phyloP scores from a whole-genome alignment of 495 filamentous ascomycete species.

The Elaphomyces granulatus region DNA sequence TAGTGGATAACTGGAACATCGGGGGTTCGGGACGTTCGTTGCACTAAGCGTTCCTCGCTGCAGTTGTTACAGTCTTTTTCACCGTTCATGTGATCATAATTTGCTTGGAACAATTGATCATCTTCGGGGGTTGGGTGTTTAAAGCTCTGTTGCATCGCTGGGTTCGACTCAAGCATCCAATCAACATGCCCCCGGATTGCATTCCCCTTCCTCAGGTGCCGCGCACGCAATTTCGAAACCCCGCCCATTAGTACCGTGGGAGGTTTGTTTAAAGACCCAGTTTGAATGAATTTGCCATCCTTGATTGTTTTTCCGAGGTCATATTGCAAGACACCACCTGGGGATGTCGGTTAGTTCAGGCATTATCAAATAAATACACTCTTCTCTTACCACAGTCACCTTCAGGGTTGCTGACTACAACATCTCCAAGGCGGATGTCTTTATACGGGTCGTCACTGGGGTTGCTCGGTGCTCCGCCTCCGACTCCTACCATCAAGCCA shows the following conservation, averaged over 20 bases:
- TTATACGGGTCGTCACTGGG: neutral
- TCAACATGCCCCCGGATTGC: no score
- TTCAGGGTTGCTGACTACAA: constrained; percentile 7
- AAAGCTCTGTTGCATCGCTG: no score
- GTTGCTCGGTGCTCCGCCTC: constrained; percentile 22
- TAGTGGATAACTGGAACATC: constrained; percentile 14
- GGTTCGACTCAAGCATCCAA: no score
- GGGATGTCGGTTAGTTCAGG: no score
- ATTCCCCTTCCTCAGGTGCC: no score
- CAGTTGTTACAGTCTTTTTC: neutral
- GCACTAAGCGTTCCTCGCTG: neutral
- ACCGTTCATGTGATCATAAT: neutral
- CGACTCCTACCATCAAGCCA: constrained; percentile 33
- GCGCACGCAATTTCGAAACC: no score
- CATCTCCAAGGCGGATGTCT: constrained; percentile 8
- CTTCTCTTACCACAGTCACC: constrained; percentile 7
- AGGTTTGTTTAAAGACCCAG: neutral
- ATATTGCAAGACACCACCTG: constrained; percentile 8
- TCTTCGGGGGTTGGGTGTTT: no score
- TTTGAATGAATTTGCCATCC: constrained; percentile 2
- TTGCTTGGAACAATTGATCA: no score
- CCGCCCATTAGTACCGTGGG: no score
- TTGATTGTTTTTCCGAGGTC: constrained; percentile 5
- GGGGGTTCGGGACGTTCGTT: constrained; percentile 1
- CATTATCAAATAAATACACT: no score